Evolutionary conservation across 495 filamentous ascomycete genomes (phyloP), one percentile per base, ranked within the genome.

Genomic region (Pyronema domesticum): DNA sequence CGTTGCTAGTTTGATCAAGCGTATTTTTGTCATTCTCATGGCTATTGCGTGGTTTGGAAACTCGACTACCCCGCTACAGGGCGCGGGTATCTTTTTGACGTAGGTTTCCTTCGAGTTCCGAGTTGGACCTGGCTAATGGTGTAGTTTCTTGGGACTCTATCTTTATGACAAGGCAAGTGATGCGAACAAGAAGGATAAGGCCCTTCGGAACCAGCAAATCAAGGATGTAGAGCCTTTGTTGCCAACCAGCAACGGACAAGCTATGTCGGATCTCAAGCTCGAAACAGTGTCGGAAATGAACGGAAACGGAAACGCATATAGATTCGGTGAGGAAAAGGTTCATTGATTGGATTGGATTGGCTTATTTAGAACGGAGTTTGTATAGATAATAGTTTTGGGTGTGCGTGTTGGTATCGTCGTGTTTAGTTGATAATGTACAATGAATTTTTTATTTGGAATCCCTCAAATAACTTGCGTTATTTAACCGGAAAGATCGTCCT

Each of bases 21-120:
- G 91, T 30, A 91, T 99, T 7, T 95, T 94, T 65, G 91, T 99
- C 58, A 94, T 99, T 63, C 76, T 87, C 50, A 85, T 91, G 59
- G 87, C 91, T 6, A 91, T 99, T 58, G 68, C 96, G 53, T 96
- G 89, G 89, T 99, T 95, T 71, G 84, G 88, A 50, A 94, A 79
- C 64, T 74, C 78, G 13, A 94, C 89, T 4, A 95, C 87, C 8
- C 70, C 71, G 7, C 65, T 91, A 37, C 91, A 99, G 68, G 86
- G 77, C 7, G 70, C 82, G 46, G 91, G 91, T 18, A 94, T 99
- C 62, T 74, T 64, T 17, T 77, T 96, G 45, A 96, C 91, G 63
- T 65, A 57, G 13, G 54, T 57, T 7, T 8, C 14, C 37, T n/a
- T 17, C 14, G 33, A 37, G 30, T 14, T 37, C 7, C 37, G 40